Evolutionary conservation across 176 grass and related monocot species (phyloP), one percentile per base, ranked within the genome.

Genomic region (Cenchrus purpureus): DNA sequence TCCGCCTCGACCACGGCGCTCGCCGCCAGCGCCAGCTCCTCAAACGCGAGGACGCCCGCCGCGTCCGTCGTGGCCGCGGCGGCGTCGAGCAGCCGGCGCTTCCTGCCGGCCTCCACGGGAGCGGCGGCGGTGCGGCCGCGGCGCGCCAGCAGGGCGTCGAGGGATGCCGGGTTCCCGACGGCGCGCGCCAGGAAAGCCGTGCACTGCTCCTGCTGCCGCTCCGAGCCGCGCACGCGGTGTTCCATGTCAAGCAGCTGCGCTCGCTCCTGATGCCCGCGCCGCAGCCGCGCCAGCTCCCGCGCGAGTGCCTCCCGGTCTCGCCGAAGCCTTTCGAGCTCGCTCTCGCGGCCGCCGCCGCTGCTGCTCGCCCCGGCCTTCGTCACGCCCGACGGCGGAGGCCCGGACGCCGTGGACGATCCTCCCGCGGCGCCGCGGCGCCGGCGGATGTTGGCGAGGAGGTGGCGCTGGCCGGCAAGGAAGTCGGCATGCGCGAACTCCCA

Each of bases 401-500:
- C 8, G 45, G 45, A 46, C 17, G 73, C 40, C 32, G 55, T 6
- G 15, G 25, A 76, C 10, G 22, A 56, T 10, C 12, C 32, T 7
- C 20, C 55, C 12, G 82, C 59, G 17, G 0, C 58, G 20, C 59
- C 79, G 4, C 89, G 86, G 0, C 86, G 86, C 11, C 92, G 73
- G 25, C 74, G 84, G 78, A 94, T 94, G 76, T 86, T 89, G 42
- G 82, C 57, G 15, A 94, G 82, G 54, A 94, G 87, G 71, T 89
- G 92, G 16, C 79, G 83, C 65, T 94, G 89, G 25, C 89, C 92
- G 32, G 69, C 82, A 56, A 89, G 74, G 84, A 94, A 94, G 51
- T 86, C 80, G 37, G 85, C 77, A 69, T 91, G 83, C 65, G 86
- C 89, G 64, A 94, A 94, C 69, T 94, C 92, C 92, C 89, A 94